Base-by-base conservation (phyloP, 2,329 filamentous ascomycete species). In the Neofusicoccum sp. region DNA sequence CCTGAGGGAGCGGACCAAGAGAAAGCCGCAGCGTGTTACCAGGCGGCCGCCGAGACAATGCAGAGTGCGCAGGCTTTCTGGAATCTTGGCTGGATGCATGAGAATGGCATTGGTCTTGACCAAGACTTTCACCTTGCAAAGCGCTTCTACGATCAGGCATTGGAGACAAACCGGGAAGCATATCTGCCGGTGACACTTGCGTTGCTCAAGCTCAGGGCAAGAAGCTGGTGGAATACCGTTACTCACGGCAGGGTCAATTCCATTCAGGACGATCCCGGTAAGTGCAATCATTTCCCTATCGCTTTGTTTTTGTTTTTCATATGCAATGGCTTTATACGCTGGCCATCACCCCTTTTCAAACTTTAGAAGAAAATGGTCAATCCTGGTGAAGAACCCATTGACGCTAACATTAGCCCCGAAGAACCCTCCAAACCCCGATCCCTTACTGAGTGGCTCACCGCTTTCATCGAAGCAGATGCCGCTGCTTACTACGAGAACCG, bases 31-130 rank as follows among this genome's bases (percentile, higher is more conserved):
- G 87, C 89, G 45, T 99, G 95, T 78, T 99, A 99, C 69, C 89
- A 90, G 58, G 90, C 91, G 3, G 95, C 95, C 1, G 93, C 93
- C 0, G 95, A 99, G 71, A 92, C 90, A 62, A 87, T 93, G 67
- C 89, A 92, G 70, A 96, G 91, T 67, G 95, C 93, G 2, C 96
- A 99, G 76, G 95, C 96, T 12, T 86, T 97, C 61, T 99, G 92
- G 85, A 98, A 99, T 69, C 81, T 99, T 12, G 96, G 95, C 4
- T 99, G 95, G 95, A 98, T 99, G 93, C 92, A 99, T 70, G 95
- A 99, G 76, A 97, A 98, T 70, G 95, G 95, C 6, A 82, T 98
- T 53, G 91, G 93, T 1, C 84, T 98, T 20, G 89, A 90, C 59
- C 95, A 99, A 72, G 95, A 99, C 71, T 99, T 96, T 73, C 95